These are phyloP conservation scores for Breviolum minutum DNA, from an alignment of 73 alveolate species.

Conservation along the genomic window DNA sequence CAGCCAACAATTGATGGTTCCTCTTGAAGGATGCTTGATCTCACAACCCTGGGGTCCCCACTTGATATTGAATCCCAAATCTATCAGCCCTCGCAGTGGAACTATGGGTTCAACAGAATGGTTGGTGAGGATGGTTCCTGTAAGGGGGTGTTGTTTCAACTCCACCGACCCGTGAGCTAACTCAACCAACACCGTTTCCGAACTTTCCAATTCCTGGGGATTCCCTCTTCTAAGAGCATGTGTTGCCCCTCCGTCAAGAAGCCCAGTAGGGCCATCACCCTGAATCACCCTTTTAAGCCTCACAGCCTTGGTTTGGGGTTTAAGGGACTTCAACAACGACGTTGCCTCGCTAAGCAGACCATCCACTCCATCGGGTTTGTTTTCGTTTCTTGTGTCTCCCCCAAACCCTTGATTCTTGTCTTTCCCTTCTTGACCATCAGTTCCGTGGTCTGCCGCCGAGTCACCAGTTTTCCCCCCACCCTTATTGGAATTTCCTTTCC, in stretches of 20 bases:
- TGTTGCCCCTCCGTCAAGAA: conserved; percentile 11
- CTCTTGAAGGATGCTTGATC: background rate
- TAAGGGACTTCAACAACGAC: background rate
- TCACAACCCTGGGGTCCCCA: background rate
- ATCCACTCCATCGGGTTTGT: too few species aligned
- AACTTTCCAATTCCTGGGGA: background rate
- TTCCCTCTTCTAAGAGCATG: background rate
- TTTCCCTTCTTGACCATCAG: too few species aligned
- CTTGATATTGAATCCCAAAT: background rate
- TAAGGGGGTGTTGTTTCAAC: background rate
- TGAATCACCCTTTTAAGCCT: background rate
- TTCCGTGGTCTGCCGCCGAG: too few species aligned
- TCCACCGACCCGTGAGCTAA: background rate
- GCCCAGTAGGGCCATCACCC: background rate
- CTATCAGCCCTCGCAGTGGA: background rate
- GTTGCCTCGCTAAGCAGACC: background rate
- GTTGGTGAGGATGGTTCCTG: background rate
- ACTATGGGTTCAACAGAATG: background rate
- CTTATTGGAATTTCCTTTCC: too few species aligned
- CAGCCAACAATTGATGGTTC: background rate
- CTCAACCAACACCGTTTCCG: background rate
- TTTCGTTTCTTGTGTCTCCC: background rate
- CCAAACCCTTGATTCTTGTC: background rate
- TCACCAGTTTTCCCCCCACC: background rate
- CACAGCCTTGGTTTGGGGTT: background rate